Evolutionary conservation across 768 basidiomycete species (phyloP).

Genomic region (Russula brevipes): DNA sequence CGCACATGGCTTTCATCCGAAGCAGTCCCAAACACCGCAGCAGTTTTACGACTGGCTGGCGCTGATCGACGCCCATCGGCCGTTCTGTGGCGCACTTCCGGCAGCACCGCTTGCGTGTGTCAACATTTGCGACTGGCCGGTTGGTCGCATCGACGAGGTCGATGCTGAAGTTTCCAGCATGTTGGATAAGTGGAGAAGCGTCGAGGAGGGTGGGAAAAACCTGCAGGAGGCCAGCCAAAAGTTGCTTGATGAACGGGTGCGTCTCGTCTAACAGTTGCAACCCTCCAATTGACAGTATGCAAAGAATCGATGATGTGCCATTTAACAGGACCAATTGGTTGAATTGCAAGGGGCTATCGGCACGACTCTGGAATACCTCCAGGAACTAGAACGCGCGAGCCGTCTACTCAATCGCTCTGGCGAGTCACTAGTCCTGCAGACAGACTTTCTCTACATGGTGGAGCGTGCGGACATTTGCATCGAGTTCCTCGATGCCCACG

Average conservation of each 20-base stretch:
- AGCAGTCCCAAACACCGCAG: slow-evolving; percentile 78
- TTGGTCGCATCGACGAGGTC: slow-evolving; percentile 65
- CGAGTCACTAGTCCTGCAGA: slow-evolving; percentile 82
- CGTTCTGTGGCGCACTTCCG: slow-evolving; percentile 86
- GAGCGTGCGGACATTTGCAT: slow-evolving; percentile 93
- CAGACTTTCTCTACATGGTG: slow-evolving; percentile 94
- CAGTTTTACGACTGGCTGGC: slow-evolving; percentile 98
- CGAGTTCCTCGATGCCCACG: slow-evolving; percentile 81
- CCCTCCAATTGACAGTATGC: too few species aligned
- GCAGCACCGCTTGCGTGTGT: slow-evolving; percentile 71
- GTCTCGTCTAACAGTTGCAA: slow-evolving; percentile 29
- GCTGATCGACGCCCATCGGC: slow-evolving; percentile 57
- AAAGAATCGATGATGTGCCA: neutral
- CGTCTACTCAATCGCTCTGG: slow-evolving; percentile 93
- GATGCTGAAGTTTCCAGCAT: slow-evolving; percentile 73
- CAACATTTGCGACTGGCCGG: slow-evolving; percentile 66
- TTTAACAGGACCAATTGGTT: slow-evolving; percentile 63
- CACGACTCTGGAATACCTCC: slow-evolving; percentile 82
- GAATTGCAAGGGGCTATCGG: slow-evolving; percentile 80
- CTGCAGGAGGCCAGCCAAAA: slow-evolving; percentile 89
- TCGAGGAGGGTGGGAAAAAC: slow-evolving; percentile 89
- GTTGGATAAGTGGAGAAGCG: slow-evolving; percentile 78
- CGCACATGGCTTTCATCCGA: slow-evolving; percentile 62
- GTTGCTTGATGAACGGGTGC: slow-evolving; percentile 81
- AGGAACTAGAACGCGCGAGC: slow-evolving; percentile 88